Conservation (phyloP, 345 rosid species). For the Syzygium grande region DNA sequence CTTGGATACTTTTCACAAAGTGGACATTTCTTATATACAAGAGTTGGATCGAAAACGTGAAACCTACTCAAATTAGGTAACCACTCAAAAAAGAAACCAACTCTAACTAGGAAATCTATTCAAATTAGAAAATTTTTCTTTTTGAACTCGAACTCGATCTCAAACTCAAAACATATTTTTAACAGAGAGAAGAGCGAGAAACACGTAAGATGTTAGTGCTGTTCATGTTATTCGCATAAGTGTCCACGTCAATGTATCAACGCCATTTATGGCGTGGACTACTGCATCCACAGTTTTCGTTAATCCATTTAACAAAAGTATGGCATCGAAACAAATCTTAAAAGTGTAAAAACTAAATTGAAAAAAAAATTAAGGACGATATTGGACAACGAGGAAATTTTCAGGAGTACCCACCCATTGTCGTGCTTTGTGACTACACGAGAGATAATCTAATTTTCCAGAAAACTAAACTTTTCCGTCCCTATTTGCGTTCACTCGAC, state of each 20-base stretch:
- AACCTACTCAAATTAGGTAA: neutral
- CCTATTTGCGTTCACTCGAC: neutral
- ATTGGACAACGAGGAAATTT: neutral
- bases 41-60: neutral
- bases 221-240: neutral
- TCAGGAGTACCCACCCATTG: neutral
- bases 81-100: neutral
- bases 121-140: neutral
- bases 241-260: neutral
- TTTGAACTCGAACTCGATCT: neutral
- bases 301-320: neutral
- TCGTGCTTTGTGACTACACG: neutral
- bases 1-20: neutral
- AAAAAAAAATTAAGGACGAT: neutral
- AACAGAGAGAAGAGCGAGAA: neutral
- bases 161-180: neutral
- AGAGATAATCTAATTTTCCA: neutral
- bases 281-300: neutral
- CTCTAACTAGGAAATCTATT: neutral
- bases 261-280: neutral
- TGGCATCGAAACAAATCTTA: neutral
- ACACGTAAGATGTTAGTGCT: neutral
- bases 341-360: neutral
- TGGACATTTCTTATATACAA: neutral
- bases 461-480: neutral